Conservation (phyloP, 2,329 filamentous ascomycete species). For the Penicillium psychrosexuale region DNA sequence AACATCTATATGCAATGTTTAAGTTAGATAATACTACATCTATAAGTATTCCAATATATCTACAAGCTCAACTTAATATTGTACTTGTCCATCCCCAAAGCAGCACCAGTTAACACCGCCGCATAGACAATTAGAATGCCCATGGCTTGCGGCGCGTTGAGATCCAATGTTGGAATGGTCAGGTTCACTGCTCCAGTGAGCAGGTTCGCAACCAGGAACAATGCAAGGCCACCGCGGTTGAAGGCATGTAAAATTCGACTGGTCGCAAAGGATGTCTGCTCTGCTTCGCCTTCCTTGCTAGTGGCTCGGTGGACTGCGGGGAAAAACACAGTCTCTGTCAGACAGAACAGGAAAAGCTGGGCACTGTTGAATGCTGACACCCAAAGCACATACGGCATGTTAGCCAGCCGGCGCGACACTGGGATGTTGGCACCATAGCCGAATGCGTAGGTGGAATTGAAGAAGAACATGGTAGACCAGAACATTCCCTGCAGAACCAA, state of each 20-base stretch:
- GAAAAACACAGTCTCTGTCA: conserved; percentile 76
- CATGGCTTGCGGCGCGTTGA: conserved; percentile 64
- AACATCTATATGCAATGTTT: not conserved
- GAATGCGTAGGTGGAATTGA: conserved; percentile 65
- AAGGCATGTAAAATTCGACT: conserved; percentile 78
- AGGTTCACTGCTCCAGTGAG: conserved; percentile 87
- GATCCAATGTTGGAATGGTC: conserved; percentile 75
- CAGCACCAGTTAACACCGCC: conserved; percentile 62
- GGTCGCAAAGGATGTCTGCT: conserved; percentile 66
- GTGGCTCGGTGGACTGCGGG: conserved; percentile 63
- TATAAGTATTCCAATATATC: not conserved
- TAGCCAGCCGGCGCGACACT: conserved; percentile 86
- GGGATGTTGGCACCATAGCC: conserved; percentile 63
- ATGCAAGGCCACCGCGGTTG: conserved; percentile 79
- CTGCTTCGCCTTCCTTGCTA: conserved; percentile 56
- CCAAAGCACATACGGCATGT: conserved; percentile 91
- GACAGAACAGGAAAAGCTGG: conserved; percentile 75
- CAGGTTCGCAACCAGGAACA: conserved; percentile 87
- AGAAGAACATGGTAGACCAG: conserved; percentile 68
- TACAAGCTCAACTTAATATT: conserved; percentile 36
- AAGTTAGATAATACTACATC: not conserved
- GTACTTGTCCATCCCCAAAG: conserved; percentile 44
- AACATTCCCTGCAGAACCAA: conserved; percentile 62
- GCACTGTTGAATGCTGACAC: conserved; percentile 83
- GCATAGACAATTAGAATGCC: conserved; percentile 72